Percentiles rank a stretch among this genome's conserved stretches.
Conservation (phyloP, 768 basidiomycete genomes). For the Daedaleopsis nitida region DNA sequence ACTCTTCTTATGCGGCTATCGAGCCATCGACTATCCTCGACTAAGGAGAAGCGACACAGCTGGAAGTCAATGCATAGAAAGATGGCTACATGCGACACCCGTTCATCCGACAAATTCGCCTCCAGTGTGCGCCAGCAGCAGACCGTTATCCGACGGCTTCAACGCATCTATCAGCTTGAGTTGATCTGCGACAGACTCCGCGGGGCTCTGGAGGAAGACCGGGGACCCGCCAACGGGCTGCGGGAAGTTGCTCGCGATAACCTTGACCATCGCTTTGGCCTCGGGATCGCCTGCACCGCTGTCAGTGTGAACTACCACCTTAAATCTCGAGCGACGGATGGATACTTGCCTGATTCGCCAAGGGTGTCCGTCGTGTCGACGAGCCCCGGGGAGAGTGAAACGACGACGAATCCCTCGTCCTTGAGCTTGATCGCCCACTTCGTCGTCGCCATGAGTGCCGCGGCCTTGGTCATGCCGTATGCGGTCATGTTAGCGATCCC, state of each 20-base stretch:
- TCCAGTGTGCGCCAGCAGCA: conserved; percentile 1
- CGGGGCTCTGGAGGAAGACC: conserved; percentile 1
- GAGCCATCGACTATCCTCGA: too few species aligned
- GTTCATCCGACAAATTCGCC: not conserved
- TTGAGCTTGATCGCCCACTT: conserved; percentile 38
- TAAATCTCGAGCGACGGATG: not conserved
- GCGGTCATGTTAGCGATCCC: conserved; percentile 18
- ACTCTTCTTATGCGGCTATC: too few species aligned
- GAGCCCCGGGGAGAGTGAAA: conserved; percentile 37
- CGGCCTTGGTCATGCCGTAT: conserved; percentile 42
- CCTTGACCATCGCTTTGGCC: too few species aligned
- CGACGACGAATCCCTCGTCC: conserved; percentile 35
- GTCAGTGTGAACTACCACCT: too few species aligned
- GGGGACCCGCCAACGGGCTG: not conserved
- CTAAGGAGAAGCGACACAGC: too few species aligned
- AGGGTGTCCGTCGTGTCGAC: conserved; percentile 27
- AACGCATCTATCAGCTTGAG: conserved; percentile 6
- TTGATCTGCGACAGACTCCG: conserved; percentile 11
- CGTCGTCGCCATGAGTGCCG: conserved; percentile 37
- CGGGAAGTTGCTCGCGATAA: too few species aligned
- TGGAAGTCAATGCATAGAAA: too few species aligned
- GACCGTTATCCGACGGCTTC: not conserved
- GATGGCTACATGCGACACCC: too few species aligned
- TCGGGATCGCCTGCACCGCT: too few species aligned
- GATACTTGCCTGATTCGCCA: not conserved